A percentile compares a stretch with the other conserved stretches of the same genome.
phyloP scores from a whole-genome alignment of 805 yeast species.

The Metschnikowia proteae region DNA sequence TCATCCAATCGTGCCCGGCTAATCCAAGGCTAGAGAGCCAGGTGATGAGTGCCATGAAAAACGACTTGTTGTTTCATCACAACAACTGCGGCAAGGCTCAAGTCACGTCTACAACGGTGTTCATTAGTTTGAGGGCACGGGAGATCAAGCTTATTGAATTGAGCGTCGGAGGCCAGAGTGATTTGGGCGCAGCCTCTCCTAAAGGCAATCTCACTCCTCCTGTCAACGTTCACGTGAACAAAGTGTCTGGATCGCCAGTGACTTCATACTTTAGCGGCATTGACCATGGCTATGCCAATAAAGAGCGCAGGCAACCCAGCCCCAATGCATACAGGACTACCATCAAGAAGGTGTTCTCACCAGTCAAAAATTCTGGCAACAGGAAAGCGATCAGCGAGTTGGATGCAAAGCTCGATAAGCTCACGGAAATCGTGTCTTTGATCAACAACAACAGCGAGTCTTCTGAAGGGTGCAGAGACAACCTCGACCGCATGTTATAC shows the following conservation, averaged over 20 bases:
- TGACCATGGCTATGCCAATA: neutral
- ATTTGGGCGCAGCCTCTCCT: neutral
- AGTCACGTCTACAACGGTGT: constrained; percentile 36
- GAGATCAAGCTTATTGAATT: constrained; percentile 45
- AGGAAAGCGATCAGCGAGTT: constrained; percentile 24
- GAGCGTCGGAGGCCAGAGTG: constrained; percentile 22
- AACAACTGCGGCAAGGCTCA: constrained; percentile 31
- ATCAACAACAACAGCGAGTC: constrained; percentile 15
- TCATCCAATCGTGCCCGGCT: constrained; percentile 53
- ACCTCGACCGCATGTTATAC: constrained; percentile 16
- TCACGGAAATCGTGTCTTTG: constrained; percentile 21
- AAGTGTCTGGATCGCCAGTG: constrained; percentile 7
- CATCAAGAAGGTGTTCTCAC: constrained; percentile 35
- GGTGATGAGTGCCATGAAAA: constrained; percentile 49
- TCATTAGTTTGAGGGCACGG: constrained; percentile 42
- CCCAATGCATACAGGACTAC: constrained; percentile 29
- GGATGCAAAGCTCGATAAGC: constrained; percentile 27
- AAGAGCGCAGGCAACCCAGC: constrained; percentile 8
- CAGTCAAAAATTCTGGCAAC: constrained; percentile 32
- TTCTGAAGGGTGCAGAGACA: constrained; percentile 11
- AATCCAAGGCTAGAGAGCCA: constrained; percentile 48
- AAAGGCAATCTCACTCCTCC: constrained; percentile 7
- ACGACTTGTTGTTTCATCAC: constrained; percentile 44
- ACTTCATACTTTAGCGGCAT: constrained; percentile 10
- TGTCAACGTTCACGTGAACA: constrained; percentile 3